A percentile compares a stretch with the other conserved stretches of the same genome.
phyloP scores from a whole-genome alignment of 768 basidiomycete species.

The Tremella yokohamensis region DNA sequence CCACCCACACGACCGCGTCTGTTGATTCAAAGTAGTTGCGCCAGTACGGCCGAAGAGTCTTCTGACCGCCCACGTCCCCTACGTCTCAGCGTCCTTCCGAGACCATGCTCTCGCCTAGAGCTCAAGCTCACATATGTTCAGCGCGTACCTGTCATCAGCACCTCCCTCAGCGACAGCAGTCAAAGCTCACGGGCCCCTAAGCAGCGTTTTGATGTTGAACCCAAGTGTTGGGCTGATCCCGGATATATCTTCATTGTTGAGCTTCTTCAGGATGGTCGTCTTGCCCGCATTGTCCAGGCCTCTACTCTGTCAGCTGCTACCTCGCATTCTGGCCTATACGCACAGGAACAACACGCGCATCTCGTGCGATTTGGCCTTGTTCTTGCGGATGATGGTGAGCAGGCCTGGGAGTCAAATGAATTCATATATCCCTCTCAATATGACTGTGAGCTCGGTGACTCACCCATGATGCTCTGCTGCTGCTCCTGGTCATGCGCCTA shows the following conservation, averaged over 20 bases:
- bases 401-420: conserved; percentile 57
- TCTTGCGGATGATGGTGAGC: conserved; percentile 94
- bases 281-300: conserved; percentile 98
- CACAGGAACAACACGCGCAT: conserved; percentile 85
- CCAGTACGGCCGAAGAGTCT: conserved; percentile 95
- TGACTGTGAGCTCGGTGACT: too few species aligned
- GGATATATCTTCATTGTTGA: conserved; percentile 86
- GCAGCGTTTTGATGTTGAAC: conserved; percentile 97
- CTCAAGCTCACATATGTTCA: conserved; percentile 65
- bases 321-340: conserved; percentile 8
- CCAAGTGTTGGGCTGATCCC: conserved; percentile 89
- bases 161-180: conserved; percentile 2
- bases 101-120: not conserved
- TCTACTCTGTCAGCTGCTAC: conserved; percentile 54
- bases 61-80: conserved; percentile 99
- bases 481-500: too few species aligned
- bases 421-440: too few species aligned
- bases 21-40: conserved; percentile 98
- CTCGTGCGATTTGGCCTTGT: conserved; percentile 88
- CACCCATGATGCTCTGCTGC: too few species aligned
- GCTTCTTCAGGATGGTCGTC: conserved; percentile 93
- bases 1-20: conserved; percentile 97
- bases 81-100: not conserved
- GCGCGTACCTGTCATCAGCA: conserved; percentile 59
- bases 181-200: conserved; percentile 71